Conservation (phyloP, 2,329 filamentous ascomycete genomes). For the Colletotrichum graminicola region DNA sequence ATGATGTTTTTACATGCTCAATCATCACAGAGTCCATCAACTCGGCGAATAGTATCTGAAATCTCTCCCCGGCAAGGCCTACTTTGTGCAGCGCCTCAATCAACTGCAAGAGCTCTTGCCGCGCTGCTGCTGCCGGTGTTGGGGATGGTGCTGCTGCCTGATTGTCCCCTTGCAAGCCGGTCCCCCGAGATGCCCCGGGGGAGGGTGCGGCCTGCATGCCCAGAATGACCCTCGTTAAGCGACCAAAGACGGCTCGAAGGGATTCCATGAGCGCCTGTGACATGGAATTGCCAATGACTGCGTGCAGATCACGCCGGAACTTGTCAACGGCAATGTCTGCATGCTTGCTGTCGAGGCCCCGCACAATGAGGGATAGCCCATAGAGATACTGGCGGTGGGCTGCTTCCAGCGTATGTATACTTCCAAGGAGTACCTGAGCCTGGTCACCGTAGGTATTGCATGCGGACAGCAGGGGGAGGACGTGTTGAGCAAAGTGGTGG, state of each 20-base stretch:
- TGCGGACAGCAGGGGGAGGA: constrained; percentile 66
- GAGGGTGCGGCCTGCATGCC: constrained; percentile 47
- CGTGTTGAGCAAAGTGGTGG: constrained; percentile 70
- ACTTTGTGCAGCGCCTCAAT: constrained; percentile 72
- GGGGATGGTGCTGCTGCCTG: constrained; percentile 43
- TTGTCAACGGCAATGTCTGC: constrained; percentile 57
- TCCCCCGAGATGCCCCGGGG: constrained; percentile 33
- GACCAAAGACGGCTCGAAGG: constrained; percentile 66
- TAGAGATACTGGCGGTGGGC: constrained; percentile 69
- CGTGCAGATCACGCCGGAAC: constrained; percentile 73
- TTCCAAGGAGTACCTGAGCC: constrained; percentile 62
- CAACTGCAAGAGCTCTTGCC: constrained; percentile 66
- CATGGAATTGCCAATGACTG: constrained; percentile 74
- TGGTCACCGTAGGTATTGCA: constrained; percentile 59
- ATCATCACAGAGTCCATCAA: constrained; percentile 76
- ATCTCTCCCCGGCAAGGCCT: constrained; percentile 76
- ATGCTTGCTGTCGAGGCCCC: constrained; percentile 57
- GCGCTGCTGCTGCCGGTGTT: constrained; percentile 51
- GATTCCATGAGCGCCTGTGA: constrained; percentile 65
- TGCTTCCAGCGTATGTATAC: constrained; percentile 69
- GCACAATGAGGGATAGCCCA: constrained; percentile 64
- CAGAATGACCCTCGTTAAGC: constrained; percentile 60
- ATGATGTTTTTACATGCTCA: constrained; percentile 71
- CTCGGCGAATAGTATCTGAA: constrained; percentile 79
- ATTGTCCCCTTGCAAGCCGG: constrained; percentile 45